These are phyloP conservation scores for Dendrobium catenatum DNA, from an alignment of 106 monocot species.

Conservation along the genomic window DNA sequence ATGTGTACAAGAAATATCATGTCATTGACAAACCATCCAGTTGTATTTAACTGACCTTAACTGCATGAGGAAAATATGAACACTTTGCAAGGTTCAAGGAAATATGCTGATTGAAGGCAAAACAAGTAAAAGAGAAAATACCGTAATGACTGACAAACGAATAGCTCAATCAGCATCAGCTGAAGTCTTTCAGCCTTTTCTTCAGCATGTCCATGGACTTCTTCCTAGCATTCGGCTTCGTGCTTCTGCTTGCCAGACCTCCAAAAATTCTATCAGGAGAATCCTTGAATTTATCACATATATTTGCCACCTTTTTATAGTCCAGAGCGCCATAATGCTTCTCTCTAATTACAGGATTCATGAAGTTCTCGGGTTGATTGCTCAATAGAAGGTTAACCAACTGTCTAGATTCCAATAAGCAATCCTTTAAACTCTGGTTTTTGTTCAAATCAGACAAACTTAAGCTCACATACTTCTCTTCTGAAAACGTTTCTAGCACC, in stretches of 20 bases:
- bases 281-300: constrained; percentile 71
- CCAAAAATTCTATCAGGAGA: constrained; percentile 17
- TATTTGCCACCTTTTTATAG: constrained; percentile 50
- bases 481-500: constrained; percentile 42
- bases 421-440: constrained; percentile 41
- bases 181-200: constrained; percentile 56
- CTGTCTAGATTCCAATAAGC: constrained; percentile 48
- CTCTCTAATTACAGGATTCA: constrained; percentile 68
- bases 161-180: constrained; percentile 13
- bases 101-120: neutral
- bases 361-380: constrained; percentile 60
- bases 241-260: constrained; percentile 32
- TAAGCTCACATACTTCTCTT: constrained; percentile 27
- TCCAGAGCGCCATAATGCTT: constrained; percentile 55
- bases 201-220: constrained; percentile 42
- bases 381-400: constrained; percentile 51
- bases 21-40: neutral
- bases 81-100: neutral
- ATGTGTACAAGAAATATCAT: no score
- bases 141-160: neutral
- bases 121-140: neutral
- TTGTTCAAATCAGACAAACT: constrained; percentile 32
- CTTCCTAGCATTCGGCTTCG: constrained; percentile 41
- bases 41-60: neutral
- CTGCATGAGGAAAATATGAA: neutral